Evolutionary conservation across 148 eudicot species (phyloP).

Genomic region (Amaranthus palmeri): DNA sequence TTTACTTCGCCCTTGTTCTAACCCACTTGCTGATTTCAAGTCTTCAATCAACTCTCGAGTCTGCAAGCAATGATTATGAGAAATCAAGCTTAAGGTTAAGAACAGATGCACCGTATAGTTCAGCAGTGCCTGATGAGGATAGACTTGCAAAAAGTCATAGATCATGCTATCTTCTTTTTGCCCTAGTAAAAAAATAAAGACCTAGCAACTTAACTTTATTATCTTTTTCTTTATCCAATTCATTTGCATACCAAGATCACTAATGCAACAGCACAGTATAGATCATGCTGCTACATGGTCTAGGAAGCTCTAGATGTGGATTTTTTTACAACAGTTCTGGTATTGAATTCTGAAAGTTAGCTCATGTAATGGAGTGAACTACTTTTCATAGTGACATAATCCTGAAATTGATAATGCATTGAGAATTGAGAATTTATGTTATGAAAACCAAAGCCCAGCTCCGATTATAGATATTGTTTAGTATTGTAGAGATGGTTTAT

Average conservation of each 20-base stretch:
- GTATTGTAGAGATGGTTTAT: too few relatives aligned
- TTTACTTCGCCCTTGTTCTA: conserved; percentile 61
- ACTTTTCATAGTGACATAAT: neutral
- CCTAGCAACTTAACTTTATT: neutral
- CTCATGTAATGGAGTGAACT: neutral
- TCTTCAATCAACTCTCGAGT: conserved; percentile 90
- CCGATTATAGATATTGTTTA: neutral
- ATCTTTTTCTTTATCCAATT: neutral
- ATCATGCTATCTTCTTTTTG: neutral
- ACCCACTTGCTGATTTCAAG: conserved; percentile 64
- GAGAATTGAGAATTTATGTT: too few relatives aligned
- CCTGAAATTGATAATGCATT: neutral
- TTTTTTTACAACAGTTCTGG: neutral
- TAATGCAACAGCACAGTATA: neutral
- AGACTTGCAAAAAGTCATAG: too few relatives aligned
- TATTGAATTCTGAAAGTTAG: neutral
- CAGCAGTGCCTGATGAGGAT: too few relatives aligned
- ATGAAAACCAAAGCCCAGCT: neutral
- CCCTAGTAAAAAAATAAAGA: neutral
- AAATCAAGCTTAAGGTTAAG: neutral
- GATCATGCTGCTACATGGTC: neutral
- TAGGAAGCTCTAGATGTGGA: neutral
- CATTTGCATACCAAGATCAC: neutral
- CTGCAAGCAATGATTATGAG: conserved; percentile 39
- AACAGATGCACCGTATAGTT: neutral